phyloP scores from a whole-genome alignment of 768 basidiomycete genomes.

The Sarcomyxa edulis region DNA sequence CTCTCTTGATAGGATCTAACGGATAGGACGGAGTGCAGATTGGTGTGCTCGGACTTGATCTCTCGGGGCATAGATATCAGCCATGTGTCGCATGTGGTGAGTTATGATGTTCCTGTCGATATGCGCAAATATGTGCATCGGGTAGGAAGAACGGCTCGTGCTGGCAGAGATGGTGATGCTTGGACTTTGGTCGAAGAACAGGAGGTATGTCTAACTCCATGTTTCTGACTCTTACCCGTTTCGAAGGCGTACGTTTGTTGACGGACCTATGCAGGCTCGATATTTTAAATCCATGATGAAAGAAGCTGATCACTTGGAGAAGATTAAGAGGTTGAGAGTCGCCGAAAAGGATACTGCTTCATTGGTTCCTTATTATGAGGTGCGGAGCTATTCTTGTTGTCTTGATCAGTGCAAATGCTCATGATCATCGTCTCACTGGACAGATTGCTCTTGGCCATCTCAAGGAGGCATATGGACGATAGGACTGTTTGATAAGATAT shows the following conservation, averaged over 20 bases:
- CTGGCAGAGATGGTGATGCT: conserved; percentile 81
- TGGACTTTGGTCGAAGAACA: conserved; percentile 97
- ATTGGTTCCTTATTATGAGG: conserved; percentile 64
- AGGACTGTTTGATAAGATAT: too few species aligned
- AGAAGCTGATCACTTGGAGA: conserved; percentile 61
- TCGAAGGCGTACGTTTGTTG: neutral
- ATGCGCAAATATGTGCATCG: conserved; percentile 98
- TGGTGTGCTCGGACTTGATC: conserved; percentile 95
- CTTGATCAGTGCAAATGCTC: neutral
- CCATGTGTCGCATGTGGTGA: conserved; percentile 88
- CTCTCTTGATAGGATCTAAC: neutral
- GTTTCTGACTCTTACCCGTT: neutral
- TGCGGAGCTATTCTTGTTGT: conserved; percentile 21
- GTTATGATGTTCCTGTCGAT: conserved; percentile 95
- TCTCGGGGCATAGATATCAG: conserved; percentile 95
- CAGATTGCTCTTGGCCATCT: conserved; percentile 33
- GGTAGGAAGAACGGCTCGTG: conserved; percentile 92
- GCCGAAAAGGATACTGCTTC: conserved; percentile 53
- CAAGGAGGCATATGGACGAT: conserved; percentile 32
- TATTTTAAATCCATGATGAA: conserved; percentile 85
- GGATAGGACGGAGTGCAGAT: conserved; percentile 34
- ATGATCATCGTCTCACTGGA: conserved; percentile 1
- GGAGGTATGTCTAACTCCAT: conserved; percentile 68
- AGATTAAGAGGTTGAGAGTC: conserved; percentile 65
- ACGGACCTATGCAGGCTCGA: conserved; percentile 49